phyloP scores from a whole-genome alignment of 495 filamentous ascomycete species.

The Echria macrotheca region DNA sequence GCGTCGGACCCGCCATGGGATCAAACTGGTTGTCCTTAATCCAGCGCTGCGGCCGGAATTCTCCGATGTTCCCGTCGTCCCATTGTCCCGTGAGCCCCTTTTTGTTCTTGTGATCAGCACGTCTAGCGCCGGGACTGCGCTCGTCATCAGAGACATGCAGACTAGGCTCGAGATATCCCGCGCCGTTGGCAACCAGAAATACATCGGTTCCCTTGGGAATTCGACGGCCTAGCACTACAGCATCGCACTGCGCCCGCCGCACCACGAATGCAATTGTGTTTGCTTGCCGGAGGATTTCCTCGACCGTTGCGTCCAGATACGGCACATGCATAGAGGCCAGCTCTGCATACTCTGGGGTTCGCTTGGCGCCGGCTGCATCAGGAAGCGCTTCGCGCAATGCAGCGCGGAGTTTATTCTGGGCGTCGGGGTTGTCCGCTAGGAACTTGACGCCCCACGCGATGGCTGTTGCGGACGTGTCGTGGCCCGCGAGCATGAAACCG shows the following conservation, averaged over 20 bases:
- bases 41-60: constrained; percentile 38
- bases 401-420: constrained; percentile 23
- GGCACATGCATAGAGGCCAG: constrained; percentile 15
- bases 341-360: constrained; percentile 20
- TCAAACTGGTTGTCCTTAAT: constrained; percentile 20
- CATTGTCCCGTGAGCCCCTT: constrained; percentile 20
- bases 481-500: constrained; percentile 27
- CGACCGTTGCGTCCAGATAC: constrained; percentile 31
- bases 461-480: constrained; percentile 25
- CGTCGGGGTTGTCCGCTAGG: constrained; percentile 23
- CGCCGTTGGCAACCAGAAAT: constrained; percentile 26
- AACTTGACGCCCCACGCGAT: constrained; percentile 30
- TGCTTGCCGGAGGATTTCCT: constrained; percentile 23
- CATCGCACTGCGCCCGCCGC: constrained; percentile 30
- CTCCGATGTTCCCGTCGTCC: constrained; percentile 40
- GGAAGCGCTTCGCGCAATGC: constrained; percentile 16
- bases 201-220: constrained; percentile 39
- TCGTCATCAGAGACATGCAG: constrained; percentile 13
- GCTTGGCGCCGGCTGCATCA: constrained; percentile 5
- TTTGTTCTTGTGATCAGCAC: constrained; percentile 15
- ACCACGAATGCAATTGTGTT: constrained; percentile 15
- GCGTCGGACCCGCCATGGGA: constrained; percentile 24
- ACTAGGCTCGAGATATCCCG: constrained; percentile 19
- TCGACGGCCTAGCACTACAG: constrained; percentile 26
- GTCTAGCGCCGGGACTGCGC: constrained; percentile 29